phyloP scores from a whole-genome alignment of 1,284 basidiomycete species.

The Stygiomarasmius scandens region DNA sequence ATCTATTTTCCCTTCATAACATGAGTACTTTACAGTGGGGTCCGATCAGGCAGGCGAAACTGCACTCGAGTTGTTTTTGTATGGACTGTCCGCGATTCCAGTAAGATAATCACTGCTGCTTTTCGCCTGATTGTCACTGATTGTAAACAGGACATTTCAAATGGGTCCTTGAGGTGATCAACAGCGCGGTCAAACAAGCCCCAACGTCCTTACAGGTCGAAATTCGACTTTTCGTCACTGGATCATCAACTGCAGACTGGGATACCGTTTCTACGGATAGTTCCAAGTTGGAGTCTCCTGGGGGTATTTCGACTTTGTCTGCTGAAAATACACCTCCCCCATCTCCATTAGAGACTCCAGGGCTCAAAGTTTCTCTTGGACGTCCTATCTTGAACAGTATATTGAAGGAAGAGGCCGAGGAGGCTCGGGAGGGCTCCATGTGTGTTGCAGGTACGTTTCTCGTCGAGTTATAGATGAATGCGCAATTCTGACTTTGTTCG shows the following conservation, averaged over 20 bases:
- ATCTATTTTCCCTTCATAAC: neutral
- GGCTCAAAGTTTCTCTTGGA: slow-evolving; percentile 5
- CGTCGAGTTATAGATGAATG: neutral
- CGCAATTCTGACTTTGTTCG: neutral
- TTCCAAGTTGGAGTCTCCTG: neutral
- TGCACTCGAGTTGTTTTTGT: slow-evolving; percentile 21
- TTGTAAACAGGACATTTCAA: slow-evolving; percentile 36
- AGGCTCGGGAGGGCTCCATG: slow-evolving; percentile 27
- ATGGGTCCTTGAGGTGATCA: slow-evolving; percentile 42
- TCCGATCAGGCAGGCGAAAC: slow-evolving; percentile 27
- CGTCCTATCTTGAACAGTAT: slow-evolving; percentile 24
- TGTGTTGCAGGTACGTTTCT: slow-evolving; percentile 42
- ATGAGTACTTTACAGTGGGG: slow-evolving; percentile 15
- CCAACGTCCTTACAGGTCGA: slow-evolving; percentile 34
- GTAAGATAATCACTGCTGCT: slow-evolving; percentile 9
- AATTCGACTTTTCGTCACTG: slow-evolving; percentile 42
- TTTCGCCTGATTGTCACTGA: neutral
- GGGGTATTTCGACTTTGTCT: slow-evolving; percentile 23
- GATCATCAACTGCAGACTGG: slow-evolving; percentile 11
- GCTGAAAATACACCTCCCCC: neutral
- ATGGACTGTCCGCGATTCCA: slow-evolving; percentile 14
- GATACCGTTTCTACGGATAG: slow-evolving; percentile 15
- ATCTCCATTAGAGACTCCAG: neutral
- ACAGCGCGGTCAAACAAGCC: slow-evolving; percentile 30
- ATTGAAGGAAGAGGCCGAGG: slow-evolving; percentile 29